These are phyloP conservation scores for Eucalyptus tenuipes DNA, from an alignment of 345 rosid genomes.

Conservation along the genomic window DNA sequence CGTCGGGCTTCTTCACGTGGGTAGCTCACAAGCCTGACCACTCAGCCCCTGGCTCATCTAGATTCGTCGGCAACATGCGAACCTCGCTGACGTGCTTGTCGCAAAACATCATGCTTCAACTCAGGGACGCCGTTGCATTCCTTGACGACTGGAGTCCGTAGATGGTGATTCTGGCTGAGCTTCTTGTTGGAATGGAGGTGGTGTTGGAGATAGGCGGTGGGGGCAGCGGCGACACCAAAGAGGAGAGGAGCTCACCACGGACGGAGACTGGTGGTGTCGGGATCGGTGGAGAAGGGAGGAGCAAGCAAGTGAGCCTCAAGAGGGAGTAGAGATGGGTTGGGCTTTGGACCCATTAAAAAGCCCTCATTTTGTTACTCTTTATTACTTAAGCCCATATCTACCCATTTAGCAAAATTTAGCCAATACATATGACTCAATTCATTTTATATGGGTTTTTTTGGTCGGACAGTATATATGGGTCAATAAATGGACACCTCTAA, in stretches of 20 bases:
- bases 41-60: too few species aligned
- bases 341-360: neutral
- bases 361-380: neutral
- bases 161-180: neutral
- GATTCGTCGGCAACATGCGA: too few species aligned
- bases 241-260: neutral
- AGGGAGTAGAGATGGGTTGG: neutral
- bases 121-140: neutral
- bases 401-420: neutral
- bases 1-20: too few species aligned
- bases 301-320: neutral
- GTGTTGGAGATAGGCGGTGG: neutral
- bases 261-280: neutral
- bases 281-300: neutral
- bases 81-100: too few species aligned
- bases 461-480: neutral
- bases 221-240: neutral
- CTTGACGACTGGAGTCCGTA: neutral
- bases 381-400: neutral
- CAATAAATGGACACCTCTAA: neutral
- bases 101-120: neutral
- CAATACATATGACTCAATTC: neutral
- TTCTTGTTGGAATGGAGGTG: neutral
- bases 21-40: too few species aligned
- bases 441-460: neutral